These are phyloP conservation scores for Zasmidium citrigriseum DNA, from an alignment of 2,329 filamentous ascomycete species.

Conservation along the genomic window DNA sequence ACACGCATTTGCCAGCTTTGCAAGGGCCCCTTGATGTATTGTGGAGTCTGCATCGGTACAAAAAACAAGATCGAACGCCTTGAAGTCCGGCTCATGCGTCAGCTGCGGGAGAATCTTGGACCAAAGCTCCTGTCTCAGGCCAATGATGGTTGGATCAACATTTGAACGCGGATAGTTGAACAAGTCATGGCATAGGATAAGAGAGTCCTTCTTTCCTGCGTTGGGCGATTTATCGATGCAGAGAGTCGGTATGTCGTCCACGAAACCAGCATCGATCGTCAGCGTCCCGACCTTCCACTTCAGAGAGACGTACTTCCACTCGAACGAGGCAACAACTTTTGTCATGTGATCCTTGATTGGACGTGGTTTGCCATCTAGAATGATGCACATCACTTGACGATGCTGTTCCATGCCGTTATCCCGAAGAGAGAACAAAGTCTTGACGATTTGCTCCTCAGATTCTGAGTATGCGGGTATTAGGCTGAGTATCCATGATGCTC, in stretches of 20 bases:
- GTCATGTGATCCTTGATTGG: constrained; percentile 25
- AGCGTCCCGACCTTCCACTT: constrained; percentile 23
- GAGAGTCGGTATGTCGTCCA: constrained; percentile 27
- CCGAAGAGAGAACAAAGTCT: constrained; percentile 24
- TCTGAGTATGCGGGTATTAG: constrained; percentile 28
- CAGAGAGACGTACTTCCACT: constrained; percentile 22
- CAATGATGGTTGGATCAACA: constrained; percentile 16
- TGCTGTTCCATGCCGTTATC: constrained; percentile 26
- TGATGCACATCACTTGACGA: constrained; percentile 27
- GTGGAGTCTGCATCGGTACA: constrained; percentile 28
- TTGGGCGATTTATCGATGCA: constrained; percentile 27
- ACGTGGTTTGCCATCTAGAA: constrained; percentile 24
- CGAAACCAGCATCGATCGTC: constrained; percentile 26
- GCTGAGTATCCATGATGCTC: constrained; percentile 24
- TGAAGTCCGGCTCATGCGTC: constrained; percentile 17
- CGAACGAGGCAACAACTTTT: constrained; percentile 18
- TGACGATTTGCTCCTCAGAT: constrained; percentile 27
- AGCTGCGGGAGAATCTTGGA: constrained; percentile 20
- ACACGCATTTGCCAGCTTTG: constrained; percentile 22
- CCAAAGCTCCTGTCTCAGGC: constrained; percentile 24
- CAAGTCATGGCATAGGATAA: constrained; percentile 27
- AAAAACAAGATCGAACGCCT: constrained; percentile 26
- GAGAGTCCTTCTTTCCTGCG: constrained; percentile 27
- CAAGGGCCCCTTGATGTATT: constrained; percentile 26
- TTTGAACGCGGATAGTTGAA: constrained; percentile 26